phyloP scores from a whole-genome alignment of 257 asterid genomes.

The Henckelia pumila region DNA sequence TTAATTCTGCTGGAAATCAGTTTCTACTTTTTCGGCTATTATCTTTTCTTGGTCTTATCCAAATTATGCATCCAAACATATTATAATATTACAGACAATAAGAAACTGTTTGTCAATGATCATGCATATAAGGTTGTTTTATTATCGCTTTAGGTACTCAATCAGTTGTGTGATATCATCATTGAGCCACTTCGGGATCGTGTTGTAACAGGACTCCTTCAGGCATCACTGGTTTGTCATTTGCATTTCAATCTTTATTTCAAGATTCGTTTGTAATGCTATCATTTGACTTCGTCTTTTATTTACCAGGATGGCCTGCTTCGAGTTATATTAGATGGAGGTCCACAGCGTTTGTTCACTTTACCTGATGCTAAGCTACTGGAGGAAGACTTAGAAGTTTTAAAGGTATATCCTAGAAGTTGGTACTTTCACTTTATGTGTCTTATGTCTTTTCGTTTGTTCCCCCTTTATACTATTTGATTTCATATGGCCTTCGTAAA shows the following conservation, averaged over 20 bases:
- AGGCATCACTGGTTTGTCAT: constrained; percentile 81
- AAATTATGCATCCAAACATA: not conserved
- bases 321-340: constrained; percentile 90
- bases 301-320: constrained; percentile 74
- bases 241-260: constrained; percentile 15
- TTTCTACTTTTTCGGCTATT: not conserved
- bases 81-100: constrained; percentile 6
- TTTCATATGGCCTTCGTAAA: not conserved
- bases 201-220: constrained; percentile 91
- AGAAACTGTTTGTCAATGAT: constrained; percentile 18
- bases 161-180: constrained; percentile 78
- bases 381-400: constrained; percentile 83
- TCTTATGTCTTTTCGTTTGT: constrained; percentile 8
- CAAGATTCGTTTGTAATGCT: constrained; percentile 1
- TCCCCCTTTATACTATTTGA: not conserved
- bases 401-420: constrained; percentile 54
- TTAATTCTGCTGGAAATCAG: not conserved
- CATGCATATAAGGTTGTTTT: constrained; percentile 2
- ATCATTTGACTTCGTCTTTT: constrained; percentile 23
- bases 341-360: constrained; percentile 71
- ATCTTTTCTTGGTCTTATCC: not conserved
- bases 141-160: constrained; percentile 65
- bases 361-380: constrained; percentile 74
- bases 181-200: constrained; percentile 96
- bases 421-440: not conserved